Conservation (phyloP, 805 yeast species). For the Wickerhamiella dianesei region DNA sequence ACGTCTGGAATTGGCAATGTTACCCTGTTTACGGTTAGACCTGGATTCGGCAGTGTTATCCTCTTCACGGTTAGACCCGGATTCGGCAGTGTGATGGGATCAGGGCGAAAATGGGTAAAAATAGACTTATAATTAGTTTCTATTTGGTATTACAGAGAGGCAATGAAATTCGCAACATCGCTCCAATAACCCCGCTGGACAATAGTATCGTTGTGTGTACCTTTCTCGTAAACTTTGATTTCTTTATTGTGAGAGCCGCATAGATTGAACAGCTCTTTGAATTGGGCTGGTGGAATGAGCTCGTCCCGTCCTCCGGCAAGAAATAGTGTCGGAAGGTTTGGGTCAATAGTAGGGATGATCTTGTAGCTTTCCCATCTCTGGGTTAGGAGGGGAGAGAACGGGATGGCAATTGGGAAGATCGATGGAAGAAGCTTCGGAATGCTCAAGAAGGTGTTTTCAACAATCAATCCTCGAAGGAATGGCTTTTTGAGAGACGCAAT, state of each 20-base stretch:
- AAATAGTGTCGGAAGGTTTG: slow-evolving; percentile 51
- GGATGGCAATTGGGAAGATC: slow-evolving; percentile 10
- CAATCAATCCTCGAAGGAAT: slow-evolving; percentile 46
- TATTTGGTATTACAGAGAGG: background rate
- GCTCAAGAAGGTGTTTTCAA: slow-evolving; percentile 79
- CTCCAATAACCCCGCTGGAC: slow-evolving; percentile 69
- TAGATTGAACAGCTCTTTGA: slow-evolving; percentile 44
- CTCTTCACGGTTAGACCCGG: no score
- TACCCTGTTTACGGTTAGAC: no score
- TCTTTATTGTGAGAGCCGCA: slow-evolving; percentile 40
- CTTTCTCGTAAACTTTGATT: slow-evolving; percentile 41
- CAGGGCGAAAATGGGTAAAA: no score
- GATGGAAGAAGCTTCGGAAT: slow-evolving; percentile 48
- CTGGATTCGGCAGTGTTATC: no score
- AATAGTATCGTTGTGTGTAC: slow-evolving; percentile 76
- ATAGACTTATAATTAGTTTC: no score
- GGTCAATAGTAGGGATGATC: slow-evolving; percentile 38
- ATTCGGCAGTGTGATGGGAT: no score
- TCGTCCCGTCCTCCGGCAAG: slow-evolving; percentile 70
- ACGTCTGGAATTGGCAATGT: no score
- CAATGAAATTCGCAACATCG: slow-evolving; percentile 37
- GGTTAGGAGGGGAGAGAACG: slow-evolving; percentile 50
- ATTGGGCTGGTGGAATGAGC: slow-evolving; percentile 80
- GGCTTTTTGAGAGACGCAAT: slow-evolving; percentile 44
- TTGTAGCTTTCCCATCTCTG: slow-evolving; percentile 73